phyloP scores from a whole-genome alignment of 768 basidiomycete genomes.

The Naganishia vishniacii region DNA sequence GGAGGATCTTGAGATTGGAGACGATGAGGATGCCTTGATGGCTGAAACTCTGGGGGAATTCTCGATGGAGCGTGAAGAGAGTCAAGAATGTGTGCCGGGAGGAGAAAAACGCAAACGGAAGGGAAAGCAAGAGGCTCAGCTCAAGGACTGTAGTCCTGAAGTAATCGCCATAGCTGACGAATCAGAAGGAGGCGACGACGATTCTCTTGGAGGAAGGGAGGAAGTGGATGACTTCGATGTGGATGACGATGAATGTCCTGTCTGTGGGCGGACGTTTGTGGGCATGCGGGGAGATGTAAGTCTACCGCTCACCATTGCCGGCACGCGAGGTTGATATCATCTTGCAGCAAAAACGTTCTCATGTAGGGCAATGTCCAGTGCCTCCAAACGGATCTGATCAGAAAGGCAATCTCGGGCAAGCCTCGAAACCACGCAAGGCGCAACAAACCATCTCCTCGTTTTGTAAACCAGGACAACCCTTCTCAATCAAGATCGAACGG shows the following conservation, averaged over 20 bases:
- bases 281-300: constrained; percentile 43
- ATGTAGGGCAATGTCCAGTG: constrained; percentile 60
- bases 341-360: constrained; percentile 53
- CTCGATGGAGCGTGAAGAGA: no score
- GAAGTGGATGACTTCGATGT: constrained; percentile 22
- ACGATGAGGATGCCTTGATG: constrained; percentile 34
- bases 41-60: no score
- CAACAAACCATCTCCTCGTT: constrained; percentile 43
- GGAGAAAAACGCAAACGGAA: constrained; percentile 6
- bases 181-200: background rate
- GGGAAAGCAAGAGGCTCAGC: constrained; percentile 45
- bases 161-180: constrained; percentile 12
- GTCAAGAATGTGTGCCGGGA: no score
- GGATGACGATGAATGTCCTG: constrained; percentile 38
- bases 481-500: constrained; percentile 8
- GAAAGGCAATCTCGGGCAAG: background rate
- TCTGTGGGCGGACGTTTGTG: constrained; percentile 39
- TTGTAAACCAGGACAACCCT: constrained; percentile 36
- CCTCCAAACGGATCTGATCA: constrained; percentile 41
- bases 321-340: background rate
- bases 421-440: constrained; percentile 19
- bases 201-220: background rate
- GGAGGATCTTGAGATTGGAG: constrained; percentile 42
- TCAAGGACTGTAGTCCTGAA: background rate
- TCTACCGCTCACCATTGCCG: constrained; percentile 23